phyloP scores from a whole-genome alignment of 169 alveolate genomes.

The Blepharisma undulans region DNA sequence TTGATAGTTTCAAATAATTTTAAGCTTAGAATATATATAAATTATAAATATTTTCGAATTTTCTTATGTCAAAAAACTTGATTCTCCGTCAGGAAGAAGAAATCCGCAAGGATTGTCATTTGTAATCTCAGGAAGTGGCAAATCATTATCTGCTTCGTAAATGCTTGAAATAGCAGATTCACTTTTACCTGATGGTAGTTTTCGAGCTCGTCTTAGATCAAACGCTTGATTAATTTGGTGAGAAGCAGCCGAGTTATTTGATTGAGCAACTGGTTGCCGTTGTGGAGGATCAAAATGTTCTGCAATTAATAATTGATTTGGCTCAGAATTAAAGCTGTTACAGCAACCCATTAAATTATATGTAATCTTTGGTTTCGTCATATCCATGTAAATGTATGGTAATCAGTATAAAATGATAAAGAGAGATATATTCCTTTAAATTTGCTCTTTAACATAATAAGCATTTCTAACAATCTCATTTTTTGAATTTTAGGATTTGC shows the following conservation, averaged over 20 bases:
- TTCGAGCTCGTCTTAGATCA: neutral
- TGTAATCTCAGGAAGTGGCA: neutral
- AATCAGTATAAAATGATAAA: no score
- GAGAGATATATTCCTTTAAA: no score
- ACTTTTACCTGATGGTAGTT: neutral
- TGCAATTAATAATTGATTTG: neutral
- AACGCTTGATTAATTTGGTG: neutral
- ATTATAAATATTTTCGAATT: neutral
- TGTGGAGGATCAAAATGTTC: neutral
- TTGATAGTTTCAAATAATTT: neutral
- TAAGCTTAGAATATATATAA: no score
- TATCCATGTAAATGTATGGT: neutral
- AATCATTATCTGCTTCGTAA: neutral
- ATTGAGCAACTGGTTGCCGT: neutral
- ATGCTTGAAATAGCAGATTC: neutral
- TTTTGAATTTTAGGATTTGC: no score
- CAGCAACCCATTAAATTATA: neutral
- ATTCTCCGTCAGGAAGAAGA: neutral
- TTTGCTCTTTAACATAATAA: no score
- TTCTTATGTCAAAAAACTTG: neutral
- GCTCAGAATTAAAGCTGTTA: neutral
- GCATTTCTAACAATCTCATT: no score
- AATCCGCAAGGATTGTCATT: neutral
- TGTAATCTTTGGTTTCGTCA: neutral
- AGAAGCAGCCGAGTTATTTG: neutral